A percentile compares a stretch with the other conserved stretches of the same genome.
phyloP scores from a whole-genome alignment of 495 filamentous ascomycete species.

The Corynascus novoguineensis region DNA sequence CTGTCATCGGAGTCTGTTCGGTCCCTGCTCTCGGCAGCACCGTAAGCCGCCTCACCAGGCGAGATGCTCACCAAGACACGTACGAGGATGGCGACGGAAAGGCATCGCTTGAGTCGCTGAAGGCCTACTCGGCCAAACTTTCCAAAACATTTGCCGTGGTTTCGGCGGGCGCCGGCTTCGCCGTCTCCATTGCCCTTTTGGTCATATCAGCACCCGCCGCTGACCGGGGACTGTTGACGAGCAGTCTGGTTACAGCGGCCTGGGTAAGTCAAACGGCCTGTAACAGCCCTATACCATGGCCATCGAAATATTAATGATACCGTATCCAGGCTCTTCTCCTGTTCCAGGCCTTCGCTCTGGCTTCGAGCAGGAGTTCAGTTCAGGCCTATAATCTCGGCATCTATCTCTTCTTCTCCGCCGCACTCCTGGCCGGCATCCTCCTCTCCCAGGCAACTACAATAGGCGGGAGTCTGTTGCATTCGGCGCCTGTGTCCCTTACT shows the following conservation, averaged over 20 bases:
- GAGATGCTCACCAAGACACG: constrained; percentile 29
- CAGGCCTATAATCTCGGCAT: constrained; percentile 45
- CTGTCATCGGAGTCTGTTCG: constrained; percentile 33
- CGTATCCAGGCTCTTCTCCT: constrained; percentile 36
- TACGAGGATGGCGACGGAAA: constrained; percentile 62
- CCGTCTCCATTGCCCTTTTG: constrained; percentile 40
- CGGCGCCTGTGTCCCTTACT: constrained; percentile 22
- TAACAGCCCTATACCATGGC: too few species aligned
- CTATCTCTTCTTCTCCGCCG: constrained; percentile 40
- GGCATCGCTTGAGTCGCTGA: constrained; percentile 52
- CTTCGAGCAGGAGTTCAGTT: constrained; percentile 40
- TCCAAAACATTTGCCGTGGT: constrained; percentile 44
- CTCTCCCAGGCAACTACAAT: constrained; percentile 36
- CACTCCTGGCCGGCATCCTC: constrained; percentile 34
- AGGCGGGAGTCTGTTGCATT: constrained; percentile 26
- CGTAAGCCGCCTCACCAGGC: constrained; percentile 25
- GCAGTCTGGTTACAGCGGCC: constrained; percentile 38
- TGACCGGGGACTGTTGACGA: constrained; percentile 28
- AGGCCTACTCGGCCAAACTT: constrained; percentile 45
- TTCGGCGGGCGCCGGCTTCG: constrained; percentile 42
- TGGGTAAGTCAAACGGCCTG: constrained; percentile 39
- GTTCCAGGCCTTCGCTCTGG: constrained; percentile 43
- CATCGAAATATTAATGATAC: neutral
- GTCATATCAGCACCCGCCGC: constrained; percentile 35
- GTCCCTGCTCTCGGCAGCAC: constrained; percentile 33